These are phyloP conservation scores for Capsicum chinense DNA, from an alignment of 257 asterid genomes.

Conservation along the genomic window DNA sequence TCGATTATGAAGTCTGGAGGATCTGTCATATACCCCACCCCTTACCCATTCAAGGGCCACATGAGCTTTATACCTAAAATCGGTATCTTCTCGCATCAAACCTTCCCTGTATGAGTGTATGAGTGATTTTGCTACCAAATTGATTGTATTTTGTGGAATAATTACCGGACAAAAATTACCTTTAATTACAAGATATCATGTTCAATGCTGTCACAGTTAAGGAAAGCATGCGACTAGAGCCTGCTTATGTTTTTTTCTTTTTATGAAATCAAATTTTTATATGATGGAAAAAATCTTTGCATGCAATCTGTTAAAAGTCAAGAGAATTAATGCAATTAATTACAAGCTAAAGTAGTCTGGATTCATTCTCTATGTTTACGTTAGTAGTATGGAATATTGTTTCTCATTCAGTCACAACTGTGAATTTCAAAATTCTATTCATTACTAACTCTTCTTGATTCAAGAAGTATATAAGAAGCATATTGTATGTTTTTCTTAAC, in stretches of 20 bases:
- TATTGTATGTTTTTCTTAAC: not conserved
- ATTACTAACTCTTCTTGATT: not conserved
- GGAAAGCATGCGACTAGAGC: not conserved
- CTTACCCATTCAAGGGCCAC: not conserved
- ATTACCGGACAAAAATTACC: not conserved
- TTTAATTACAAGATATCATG: not conserved
- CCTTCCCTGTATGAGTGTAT: not conserved
- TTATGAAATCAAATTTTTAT: not conserved
- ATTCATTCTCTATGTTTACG: not conserved
- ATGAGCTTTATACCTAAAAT: not conserved
- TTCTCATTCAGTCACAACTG: not conserved
- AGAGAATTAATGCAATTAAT: conserved; percentile 6
- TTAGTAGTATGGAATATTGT: not conserved
- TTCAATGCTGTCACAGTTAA: not conserved
- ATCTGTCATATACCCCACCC: no score
- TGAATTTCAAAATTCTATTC: not conserved
- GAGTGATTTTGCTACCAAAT: not conserved
- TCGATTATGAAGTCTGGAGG: no score
- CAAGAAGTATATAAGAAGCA: not conserved
- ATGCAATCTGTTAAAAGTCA: not conserved
- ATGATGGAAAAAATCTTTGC: not conserved
- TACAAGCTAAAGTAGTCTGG: not conserved
- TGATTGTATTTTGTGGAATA: not conserved
- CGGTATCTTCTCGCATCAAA: not conserved
- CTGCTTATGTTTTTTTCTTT: not conserved